These are phyloP conservation scores for Arabidopsis lyrata DNA, from an alignment of 441 rosid genomes.

Conservation along the genomic window DNA sequence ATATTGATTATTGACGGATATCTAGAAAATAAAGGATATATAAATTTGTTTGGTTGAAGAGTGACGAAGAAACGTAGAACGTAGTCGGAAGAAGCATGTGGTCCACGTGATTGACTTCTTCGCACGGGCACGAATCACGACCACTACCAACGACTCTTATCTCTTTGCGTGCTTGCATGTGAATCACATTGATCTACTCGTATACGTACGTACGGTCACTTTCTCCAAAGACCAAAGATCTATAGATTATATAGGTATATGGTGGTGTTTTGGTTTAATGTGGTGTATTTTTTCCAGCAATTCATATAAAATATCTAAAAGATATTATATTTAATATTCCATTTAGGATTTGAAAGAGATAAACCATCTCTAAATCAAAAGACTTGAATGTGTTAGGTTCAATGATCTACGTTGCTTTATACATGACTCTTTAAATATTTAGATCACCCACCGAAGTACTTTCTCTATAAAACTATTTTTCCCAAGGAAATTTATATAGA, in stretches of 20 bases:
- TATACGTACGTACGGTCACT: conserved; percentile 25
- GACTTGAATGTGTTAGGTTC: background rate
- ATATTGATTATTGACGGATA: conserved; percentile 13
- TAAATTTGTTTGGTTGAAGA: conserved; percentile 16
- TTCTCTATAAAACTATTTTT: background rate
- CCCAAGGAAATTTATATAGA: background rate
- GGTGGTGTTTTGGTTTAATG: background rate
- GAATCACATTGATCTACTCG: conserved; percentile 40
- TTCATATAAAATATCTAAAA: background rate
- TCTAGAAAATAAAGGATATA: background rate
- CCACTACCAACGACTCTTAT: conserved; percentile 16
- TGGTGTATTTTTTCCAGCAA: background rate
- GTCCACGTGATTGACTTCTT: conserved; percentile 43
- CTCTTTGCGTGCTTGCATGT: conserved; percentile 30
- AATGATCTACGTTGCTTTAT: background rate
- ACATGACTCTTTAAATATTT: background rate
- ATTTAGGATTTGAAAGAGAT: background rate
- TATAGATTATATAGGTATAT: background rate
- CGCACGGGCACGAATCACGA: conserved; percentile 9
- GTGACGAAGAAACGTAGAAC: conserved; percentile 45
- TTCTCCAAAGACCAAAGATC: background rate
- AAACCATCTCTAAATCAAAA: conserved; percentile 5
- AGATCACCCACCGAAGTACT: conserved; percentile 14
- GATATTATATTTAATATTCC: background rate
- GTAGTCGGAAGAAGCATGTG: conserved; percentile 26